Evolutionary conservation across 2,329 filamentous ascomycete species (phyloP).

Genomic region (Aspergillus sojae): DNA sequence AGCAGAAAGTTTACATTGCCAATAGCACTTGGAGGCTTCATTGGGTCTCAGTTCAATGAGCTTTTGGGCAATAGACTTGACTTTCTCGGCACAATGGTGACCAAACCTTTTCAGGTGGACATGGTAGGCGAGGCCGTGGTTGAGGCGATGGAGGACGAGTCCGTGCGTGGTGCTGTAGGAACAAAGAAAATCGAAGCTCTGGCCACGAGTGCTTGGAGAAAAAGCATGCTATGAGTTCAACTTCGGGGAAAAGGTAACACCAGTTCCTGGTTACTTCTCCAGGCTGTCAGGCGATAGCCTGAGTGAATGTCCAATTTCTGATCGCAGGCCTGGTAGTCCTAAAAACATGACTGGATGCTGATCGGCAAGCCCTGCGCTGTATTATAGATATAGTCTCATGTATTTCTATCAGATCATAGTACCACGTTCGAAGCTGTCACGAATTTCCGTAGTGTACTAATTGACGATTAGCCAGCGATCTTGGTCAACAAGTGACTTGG

Average conservation of each 20-base stretch:
- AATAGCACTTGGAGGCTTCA: constrained; percentile 75
- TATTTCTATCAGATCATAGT: constrained; percentile 75
- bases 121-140: constrained; percentile 86
- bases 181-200: constrained; percentile 78
- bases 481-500: not conserved
- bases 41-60: constrained; percentile 75
- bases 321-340: not conserved
- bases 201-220: constrained; percentile 82
- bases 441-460: constrained; percentile 88
- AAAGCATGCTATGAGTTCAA: constrained; percentile 73
- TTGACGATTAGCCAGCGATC: constrained; percentile 21
- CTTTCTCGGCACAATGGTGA: constrained; percentile 78
- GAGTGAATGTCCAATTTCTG: not conserved
- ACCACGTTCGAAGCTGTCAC: constrained; percentile 95
- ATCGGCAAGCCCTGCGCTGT: constrained; percentile 20
- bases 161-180: constrained; percentile 74
- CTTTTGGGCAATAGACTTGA: constrained; percentile 75
- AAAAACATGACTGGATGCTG: constrained; percentile 20
- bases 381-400: constrained; percentile 23
- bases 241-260: not conserved
- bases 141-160: constrained; percentile 77
- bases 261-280: not conserved
- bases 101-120: constrained; percentile 87
- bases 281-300: not conserved
- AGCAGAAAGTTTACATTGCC: constrained; percentile 81